Conservation (phyloP, 2,329 filamentous ascomycete genomes). For the Penicillium sp. region DNA sequence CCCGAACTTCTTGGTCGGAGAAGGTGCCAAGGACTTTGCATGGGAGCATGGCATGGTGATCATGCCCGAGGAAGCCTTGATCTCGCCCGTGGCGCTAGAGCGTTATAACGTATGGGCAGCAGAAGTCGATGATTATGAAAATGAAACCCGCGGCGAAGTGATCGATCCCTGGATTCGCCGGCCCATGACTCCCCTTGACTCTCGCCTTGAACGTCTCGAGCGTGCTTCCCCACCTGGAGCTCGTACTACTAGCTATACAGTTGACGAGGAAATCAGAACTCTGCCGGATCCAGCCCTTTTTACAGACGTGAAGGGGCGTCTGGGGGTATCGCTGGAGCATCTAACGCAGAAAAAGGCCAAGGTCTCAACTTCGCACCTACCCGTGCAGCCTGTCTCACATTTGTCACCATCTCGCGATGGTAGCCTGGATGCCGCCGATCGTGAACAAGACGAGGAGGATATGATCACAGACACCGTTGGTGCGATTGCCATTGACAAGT, state of each 20-base stretch:
- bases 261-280: background rate
- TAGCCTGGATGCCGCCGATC: background rate
- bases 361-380: background rate
- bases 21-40: conserved; percentile 85
- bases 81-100: conserved; percentile 76
- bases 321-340: background rate
- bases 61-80: conserved; percentile 69
- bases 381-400: background rate
- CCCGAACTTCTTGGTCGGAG: conserved; percentile 83
- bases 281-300: background rate
- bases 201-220: conserved; percentile 5
- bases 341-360: background rate
- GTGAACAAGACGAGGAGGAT: conserved; percentile 40
- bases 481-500: conserved; percentile 84
- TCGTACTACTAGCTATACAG: background rate
- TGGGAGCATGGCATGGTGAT: conserved; percentile 71
- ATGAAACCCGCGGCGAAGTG: conserved; percentile 50
- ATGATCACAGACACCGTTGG: conserved; percentile 91
- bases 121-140: conserved; percentile 35
- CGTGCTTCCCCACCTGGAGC: background rate
- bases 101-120: conserved; percentile 74
- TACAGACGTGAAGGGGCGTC: background rate
- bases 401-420: background rate
- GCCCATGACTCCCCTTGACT: conserved; percentile 22
- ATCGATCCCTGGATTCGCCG: conserved; percentile 24